Evolutionary conservation across 225 moss, liverwort and hornwort genomes (phyloP), one percentile per base, ranked within the genome.

Genomic region (Bryoerythrophyllum caledonicum): DNA sequence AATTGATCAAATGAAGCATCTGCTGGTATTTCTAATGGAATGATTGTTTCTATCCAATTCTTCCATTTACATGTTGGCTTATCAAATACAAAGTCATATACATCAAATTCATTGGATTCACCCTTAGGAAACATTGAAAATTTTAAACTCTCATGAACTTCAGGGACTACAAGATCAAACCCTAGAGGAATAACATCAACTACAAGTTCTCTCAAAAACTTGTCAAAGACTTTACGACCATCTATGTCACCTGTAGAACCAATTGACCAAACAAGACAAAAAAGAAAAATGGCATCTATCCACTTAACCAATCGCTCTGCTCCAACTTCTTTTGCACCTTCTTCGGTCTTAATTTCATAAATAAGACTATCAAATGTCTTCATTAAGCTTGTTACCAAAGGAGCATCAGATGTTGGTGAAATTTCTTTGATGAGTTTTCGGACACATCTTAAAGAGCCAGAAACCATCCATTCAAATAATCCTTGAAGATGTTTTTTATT

Each of bases 381-480:
- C 91, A 95, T 92, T 48, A 95, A 76, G 35, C 85, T 80, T 52
- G 85, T 87, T 24, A 95, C 91, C 34, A 95, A 82, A 52, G 90
- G 75, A 27, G 91, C 91, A 73, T 95, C 92, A 5, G 90, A 87
- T 15, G 90, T 92, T 16, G 94, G 94, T 68, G 90, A 92, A 65
- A 92, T 88, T 63, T 95, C 94, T 43, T 92, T 95, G 1, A 95
- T 75, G 65, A 73, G 79, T 79, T 88, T 95, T 4, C 91, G 76
- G 56, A 92, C 82, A 70, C 84, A 95, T 23, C 88, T 85, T 54
- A 95, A 82, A 44, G 89, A 83, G 6, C 86, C 89, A 19, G 85
- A 84, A 21, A 95, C 77, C 86, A 91, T 82, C 94, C 94, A 95
- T 10, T 95, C 94, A 57, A 92, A 95, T 1, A 95, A 85, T 34